Percentiles rank a stretch among this genome's conserved stretches.
These are phyloP conservation scores for Lentinula lateritia DNA, from an alignment of 768 basidiomycete genomes.

Conservation along the genomic window DNA sequence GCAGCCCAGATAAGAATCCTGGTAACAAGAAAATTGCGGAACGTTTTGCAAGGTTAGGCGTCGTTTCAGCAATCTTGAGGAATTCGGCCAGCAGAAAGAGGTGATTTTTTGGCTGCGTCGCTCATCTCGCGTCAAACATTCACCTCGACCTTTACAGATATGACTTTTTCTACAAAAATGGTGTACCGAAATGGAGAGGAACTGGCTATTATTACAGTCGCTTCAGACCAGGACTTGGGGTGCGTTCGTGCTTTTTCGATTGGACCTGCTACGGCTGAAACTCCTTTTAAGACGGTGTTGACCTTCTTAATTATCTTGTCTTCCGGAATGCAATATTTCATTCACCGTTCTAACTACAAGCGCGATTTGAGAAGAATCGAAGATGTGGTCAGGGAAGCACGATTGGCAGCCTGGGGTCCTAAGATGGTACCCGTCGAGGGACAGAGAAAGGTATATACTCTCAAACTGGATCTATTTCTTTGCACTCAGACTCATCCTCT, in stretches of 20 bases:
- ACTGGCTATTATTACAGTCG: constrained; percentile 96
- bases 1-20: constrained; percentile 94
- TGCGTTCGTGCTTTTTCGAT: constrained; percentile 33
- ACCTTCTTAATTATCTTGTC: constrained; percentile 74
- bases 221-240: constrained; percentile 88
- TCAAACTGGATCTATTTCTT: neutral
- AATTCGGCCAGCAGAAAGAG: constrained; percentile 71
- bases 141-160: constrained; percentile 42
- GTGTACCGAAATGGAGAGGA: constrained; percentile 94
- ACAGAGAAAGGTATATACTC: constrained; percentile 56
- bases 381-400: constrained; percentile 54
- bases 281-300: constrained; percentile 55
- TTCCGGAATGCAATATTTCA: constrained; percentile 75
- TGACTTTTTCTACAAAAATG: constrained; percentile 95
- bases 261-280: neutral
- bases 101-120: constrained; percentile 32
- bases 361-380: constrained; percentile 69
- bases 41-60: constrained; percentile 87
- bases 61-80: constrained; percentile 77
- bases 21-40: constrained; percentile 78
- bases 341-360: constrained; percentile 73
- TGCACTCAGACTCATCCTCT: neutral
- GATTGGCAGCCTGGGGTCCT: constrained; percentile 75
- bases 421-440: constrained; percentile 60
- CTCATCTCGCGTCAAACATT: neutral